Conservation (phyloP, 2,329 filamentous ascomycete species). For the Paecilomyces niveus region DNA sequence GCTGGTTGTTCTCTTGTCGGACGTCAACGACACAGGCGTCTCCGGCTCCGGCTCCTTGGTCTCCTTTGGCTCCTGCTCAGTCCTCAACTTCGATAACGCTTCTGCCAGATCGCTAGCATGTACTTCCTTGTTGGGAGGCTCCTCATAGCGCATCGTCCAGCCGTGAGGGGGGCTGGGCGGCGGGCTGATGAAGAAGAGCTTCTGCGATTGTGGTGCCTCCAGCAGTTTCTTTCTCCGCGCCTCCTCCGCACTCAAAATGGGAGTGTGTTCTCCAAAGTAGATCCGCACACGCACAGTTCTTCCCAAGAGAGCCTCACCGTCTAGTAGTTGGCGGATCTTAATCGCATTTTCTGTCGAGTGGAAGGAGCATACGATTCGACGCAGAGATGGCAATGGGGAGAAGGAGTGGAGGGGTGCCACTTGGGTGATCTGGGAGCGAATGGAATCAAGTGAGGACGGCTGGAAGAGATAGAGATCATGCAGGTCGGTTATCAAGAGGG, state of each 20-base stretch:
- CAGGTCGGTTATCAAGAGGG: constrained; percentile 44
- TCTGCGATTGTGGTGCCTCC: constrained; percentile 50
- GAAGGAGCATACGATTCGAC: constrained; percentile 46
- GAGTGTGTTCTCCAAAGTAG: constrained; percentile 49
- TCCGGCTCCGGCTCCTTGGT: constrained; percentile 15
- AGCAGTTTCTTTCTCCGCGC: constrained; percentile 39
- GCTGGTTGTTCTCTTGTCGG: constrained; percentile 23
- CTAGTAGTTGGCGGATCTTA: constrained; percentile 36
- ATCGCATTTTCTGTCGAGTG: constrained; percentile 35
- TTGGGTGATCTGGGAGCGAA: constrained; percentile 36
- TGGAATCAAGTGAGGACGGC: constrained; percentile 34
- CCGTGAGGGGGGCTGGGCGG: constrained; percentile 58
- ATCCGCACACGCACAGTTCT: constrained; percentile 32
- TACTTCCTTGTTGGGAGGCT: constrained; percentile 59
- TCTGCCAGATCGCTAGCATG: constrained; percentile 55
- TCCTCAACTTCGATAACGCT: constrained; percentile 47
- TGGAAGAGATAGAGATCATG: constrained; percentile 41
- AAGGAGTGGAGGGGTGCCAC: constrained; percentile 43
- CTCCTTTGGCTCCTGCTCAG: constrained; percentile 11
- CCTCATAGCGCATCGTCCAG: constrained; percentile 57
- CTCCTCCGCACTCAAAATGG: constrained; percentile 30
- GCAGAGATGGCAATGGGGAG: constrained; percentile 44
- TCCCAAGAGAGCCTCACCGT: constrained; percentile 27
- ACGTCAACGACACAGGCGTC: constrained; percentile 29
- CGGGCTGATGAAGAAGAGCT: constrained; percentile 60